Base-by-base conservation (phyloP, 2,329 filamentous ascomycete species). In the Rhynchosporium agropyri region DNA sequence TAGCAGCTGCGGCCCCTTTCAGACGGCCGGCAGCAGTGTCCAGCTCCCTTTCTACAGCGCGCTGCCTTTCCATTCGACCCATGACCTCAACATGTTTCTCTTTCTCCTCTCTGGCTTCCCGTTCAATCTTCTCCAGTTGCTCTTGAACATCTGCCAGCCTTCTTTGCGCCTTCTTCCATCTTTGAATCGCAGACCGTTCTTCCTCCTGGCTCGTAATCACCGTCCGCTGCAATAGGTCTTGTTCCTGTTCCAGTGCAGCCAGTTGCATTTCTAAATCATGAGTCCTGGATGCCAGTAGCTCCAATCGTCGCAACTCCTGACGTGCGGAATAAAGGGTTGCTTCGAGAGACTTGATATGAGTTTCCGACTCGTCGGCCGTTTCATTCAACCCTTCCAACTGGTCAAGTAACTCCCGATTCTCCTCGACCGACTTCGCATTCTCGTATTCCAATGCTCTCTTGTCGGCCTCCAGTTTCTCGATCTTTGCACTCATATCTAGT, bases 101-200 rank as follows among this genome's bases (percentile, higher is more conserved):
- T 29, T 86, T 85, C 75, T 98, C 94, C 71, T 92, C 86, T 49
- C 81, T 84, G 1, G 91, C 86, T 73, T 98, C 94, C 64, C 84
- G 84, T 74, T 98, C 94, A 73, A 99, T 95, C 67, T 85, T 84
- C 73, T 97, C 93, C 20, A 98, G 81, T 76, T 98, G 92, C 64
- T 92, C 89, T 73, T 97, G 90, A 65, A 99, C 82, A 67, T 91
- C 85, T 60, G 83, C 81, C 65, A 98, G 84, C 36, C 87, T 89
- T 43, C 87, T 83, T 78, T 98, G 92, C 0, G 95, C 92, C 71
- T 89, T 87, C 77, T 87, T 89, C 89, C 92, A 98, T 70, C 93
- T 83, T 70, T 91, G 86, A 63, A 94, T 81, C 10, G 94, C 91
- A 3, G 89, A 88, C 60, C 87, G 86, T 69, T 92, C 89, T 69